These are phyloP conservation scores for Cyberlindnera subsufficiens DNA, from an alignment of 805 yeast genomes.

Conservation along the genomic window DNA sequence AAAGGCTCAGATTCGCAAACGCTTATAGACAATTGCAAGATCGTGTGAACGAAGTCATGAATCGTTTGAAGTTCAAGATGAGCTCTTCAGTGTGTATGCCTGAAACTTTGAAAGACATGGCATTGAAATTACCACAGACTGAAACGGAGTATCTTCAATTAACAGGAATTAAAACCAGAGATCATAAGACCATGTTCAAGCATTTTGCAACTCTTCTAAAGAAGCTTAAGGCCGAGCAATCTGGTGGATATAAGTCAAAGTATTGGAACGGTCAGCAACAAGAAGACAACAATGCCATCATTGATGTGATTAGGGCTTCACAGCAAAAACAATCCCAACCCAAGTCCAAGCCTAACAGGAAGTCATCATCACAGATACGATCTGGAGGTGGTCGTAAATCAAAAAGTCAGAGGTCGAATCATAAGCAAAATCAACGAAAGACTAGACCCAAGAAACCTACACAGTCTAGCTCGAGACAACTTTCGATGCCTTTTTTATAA, in stretches of 20 bases:
- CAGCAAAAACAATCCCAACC: constrained; percentile 10
- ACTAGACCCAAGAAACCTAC: too few relatives aligned
- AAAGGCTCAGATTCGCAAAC: constrained; percentile 11
- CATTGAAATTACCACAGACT: constrained; percentile 45
- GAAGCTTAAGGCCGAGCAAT: constrained; percentile 11
- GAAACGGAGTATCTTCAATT: constrained; percentile 39
- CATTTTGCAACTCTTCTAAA: constrained; percentile 33
- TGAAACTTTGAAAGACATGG: constrained; percentile 47
- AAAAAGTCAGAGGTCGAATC: too few relatives aligned
- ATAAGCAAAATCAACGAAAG: too few relatives aligned
- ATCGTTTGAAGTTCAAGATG: constrained; percentile 29
- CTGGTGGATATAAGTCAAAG: constrained; percentile 13
- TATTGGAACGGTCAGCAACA: constrained; percentile 14
- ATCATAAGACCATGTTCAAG: constrained; percentile 27
- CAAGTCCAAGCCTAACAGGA: neutral
- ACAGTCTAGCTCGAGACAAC: too few relatives aligned
- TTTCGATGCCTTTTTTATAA: too few relatives aligned
- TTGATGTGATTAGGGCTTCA: constrained; percentile 19
- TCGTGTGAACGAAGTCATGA: constrained; percentile 37
- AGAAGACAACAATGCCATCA: constrained; percentile 12
- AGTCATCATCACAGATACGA: neutral
- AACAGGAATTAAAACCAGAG: constrained; percentile 23
- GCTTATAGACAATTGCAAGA: constrained; percentile 29
- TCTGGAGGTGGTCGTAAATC: neutral
- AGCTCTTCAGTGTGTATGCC: constrained; percentile 32